These are phyloP conservation scores for Elaeagnus macrophylla DNA, from an alignment of 306 rosid species.

Conservation along the genomic window DNA sequence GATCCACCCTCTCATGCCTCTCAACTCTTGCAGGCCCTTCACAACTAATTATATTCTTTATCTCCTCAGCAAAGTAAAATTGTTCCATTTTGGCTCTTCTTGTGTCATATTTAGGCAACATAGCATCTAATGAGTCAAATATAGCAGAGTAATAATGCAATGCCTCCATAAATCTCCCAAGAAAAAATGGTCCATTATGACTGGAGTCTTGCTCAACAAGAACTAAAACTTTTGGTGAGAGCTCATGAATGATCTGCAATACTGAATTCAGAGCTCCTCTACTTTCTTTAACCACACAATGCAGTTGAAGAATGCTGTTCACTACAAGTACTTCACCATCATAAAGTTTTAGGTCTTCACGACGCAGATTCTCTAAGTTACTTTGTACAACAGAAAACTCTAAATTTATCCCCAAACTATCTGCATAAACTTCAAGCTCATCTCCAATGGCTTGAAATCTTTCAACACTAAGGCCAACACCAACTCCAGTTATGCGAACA, in stretches of 20 bases:
- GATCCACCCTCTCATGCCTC: constrained; percentile 10
- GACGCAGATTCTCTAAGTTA: constrained; percentile 5
- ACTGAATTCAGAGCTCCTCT: constrained; percentile 17
- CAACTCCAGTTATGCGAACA: constrained; percentile 10
- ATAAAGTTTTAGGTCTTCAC: constrained; percentile 5
- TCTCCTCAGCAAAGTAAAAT: constrained; percentile 16
- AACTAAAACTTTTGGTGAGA: constrained; percentile 17
- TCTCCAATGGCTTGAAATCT: constrained; percentile 6
- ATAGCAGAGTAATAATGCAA: constrained; percentile 17
- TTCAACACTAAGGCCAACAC: constrained; percentile 3
- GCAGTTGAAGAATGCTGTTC: constrained; percentile 11
- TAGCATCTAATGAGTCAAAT: constrained; percentile 11
- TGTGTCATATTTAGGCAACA: constrained; percentile 14
- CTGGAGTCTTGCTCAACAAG: constrained; percentile 18
- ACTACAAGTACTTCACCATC: constrained; percentile 13
- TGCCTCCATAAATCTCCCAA: constrained; percentile 21
- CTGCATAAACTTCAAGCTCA: constrained; percentile 5
- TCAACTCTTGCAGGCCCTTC: constrained; percentile 13
- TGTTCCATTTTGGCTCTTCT: constrained; percentile 18
- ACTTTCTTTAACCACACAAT: constrained; percentile 15
- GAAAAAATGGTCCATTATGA: constrained; percentile 20
- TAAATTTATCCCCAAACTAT: background rate
- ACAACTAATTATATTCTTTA: constrained; percentile 14
- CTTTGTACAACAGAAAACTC: constrained; percentile 5
- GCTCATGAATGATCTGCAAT: background rate